Percentiles rank a stretch among this genome's conserved stretches.
Evolutionary conservation across 176 grass and related monocot genomes (phyloP).

Genomic region (Musa itinerans): DNA sequence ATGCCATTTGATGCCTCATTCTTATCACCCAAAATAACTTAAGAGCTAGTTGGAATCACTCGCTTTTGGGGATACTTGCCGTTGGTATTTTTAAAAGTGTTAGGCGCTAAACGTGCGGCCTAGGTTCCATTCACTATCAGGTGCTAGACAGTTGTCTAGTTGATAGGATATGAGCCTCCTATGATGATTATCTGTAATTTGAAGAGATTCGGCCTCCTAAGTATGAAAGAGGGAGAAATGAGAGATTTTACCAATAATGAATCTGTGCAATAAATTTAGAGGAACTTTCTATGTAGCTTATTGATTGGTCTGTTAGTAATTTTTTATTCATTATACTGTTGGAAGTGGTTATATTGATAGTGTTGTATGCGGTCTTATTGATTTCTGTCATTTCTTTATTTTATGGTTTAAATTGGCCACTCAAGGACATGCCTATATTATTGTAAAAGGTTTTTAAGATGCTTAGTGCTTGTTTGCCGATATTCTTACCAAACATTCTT

Average conservation of each 20-base stretch:
- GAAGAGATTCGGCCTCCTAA: too few relatives aligned
- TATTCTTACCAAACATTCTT: constrained; percentile 1
- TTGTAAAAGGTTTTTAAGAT: neutral
- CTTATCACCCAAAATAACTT: too few relatives aligned
- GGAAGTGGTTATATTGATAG: neutral
- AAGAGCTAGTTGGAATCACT: too few relatives aligned
- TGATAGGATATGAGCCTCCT: neutral
- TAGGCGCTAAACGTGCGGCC: too few relatives aligned
- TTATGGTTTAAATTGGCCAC: neutral
- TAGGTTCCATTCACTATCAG: too few relatives aligned
- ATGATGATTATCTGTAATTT: neutral
- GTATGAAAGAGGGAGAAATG: too few relatives aligned
- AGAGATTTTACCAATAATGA: neutral
- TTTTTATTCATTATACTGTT: neutral
- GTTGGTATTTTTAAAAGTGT: too few relatives aligned
- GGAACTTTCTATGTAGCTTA: neutral
- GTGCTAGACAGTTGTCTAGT: neutral
- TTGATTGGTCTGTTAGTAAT: neutral
- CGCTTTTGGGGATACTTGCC: too few relatives aligned
- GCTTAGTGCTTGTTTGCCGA: neutral
- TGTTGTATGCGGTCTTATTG: neutral
- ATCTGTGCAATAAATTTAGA: neutral
- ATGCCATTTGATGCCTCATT: too few relatives aligned
- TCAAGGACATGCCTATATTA: neutral
- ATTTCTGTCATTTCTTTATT: neutral